A percentile compares a stretch with the other conserved stretches of the same genome.
Evolutionary conservation across 2,329 filamentous ascomycete genomes (phyloP).

Genomic region (Fusarium kyushuense): DNA sequence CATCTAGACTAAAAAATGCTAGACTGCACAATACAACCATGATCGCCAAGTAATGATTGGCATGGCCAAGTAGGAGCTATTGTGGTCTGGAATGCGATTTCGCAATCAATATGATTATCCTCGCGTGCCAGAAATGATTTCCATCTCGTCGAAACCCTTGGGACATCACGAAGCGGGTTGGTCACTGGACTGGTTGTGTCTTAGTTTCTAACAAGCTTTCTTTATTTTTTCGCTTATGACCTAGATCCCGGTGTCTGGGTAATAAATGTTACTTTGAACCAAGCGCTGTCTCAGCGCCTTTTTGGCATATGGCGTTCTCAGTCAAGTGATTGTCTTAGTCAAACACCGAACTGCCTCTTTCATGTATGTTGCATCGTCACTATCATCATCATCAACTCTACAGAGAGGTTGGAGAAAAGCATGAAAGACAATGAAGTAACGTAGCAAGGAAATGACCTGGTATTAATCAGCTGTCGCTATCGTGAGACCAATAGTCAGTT

Average conservation of each 20-base stretch:
- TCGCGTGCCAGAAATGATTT: constrained; percentile 18
- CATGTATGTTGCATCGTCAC: constrained; percentile 21
- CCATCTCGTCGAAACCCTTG: constrained; percentile 10
- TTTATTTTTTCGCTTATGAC: background rate
- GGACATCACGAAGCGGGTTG: constrained; percentile 6
- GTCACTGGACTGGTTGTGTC: constrained; percentile 30
- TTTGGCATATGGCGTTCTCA: constrained; percentile 6
- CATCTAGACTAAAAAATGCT: background rate
- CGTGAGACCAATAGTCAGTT: constrained; percentile 16
- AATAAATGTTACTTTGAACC: constrained; percentile 27
- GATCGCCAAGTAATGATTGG: constrained; percentile 26
- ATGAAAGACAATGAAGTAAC: background rate
- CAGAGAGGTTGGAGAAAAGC: constrained; percentile 8
- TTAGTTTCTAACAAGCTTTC: constrained; percentile 27
- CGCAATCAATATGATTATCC: constrained; percentile 16
- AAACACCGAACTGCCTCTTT: constrained; percentile 7
- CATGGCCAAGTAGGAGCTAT: constrained; percentile 25
- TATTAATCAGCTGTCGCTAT: constrained; percentile 15
- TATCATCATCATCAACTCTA: background rate
- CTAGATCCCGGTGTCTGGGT: constrained; percentile 4
- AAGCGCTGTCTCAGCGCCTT: constrained; percentile 28
- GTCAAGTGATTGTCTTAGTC: constrained; percentile 31
- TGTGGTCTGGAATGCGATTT: constrained; percentile 44
- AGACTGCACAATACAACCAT: constrained; percentile 19
- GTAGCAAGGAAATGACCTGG: constrained; percentile 17